Percentiles rank a stretch among this genome's conserved stretches.
phyloP scores from a whole-genome alignment of 1,284 basidiomycete species.

The Chondrostereum purpureum region DNA sequence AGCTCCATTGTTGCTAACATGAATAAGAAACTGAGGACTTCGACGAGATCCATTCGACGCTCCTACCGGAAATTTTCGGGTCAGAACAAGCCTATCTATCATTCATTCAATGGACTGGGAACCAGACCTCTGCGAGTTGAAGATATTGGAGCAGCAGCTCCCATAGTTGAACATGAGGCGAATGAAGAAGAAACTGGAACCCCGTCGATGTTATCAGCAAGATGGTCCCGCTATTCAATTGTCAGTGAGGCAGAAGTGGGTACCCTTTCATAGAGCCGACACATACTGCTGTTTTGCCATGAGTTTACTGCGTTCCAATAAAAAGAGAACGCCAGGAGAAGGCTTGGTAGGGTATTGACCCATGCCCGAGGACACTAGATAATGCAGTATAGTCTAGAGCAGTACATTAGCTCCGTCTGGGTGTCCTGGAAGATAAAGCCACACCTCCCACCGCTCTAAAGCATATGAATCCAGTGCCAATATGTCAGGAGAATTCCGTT shows the following conservation, averaged over 20 bases:
- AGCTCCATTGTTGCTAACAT: constrained; percentile 94
- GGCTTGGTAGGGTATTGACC: constrained; percentile 63
- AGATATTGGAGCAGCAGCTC: constrained; percentile 89
- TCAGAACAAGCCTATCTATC: too few species aligned
- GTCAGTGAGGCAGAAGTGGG: background rate
- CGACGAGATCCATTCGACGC: constrained; percentile 86
- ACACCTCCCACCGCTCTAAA: constrained; percentile 90
- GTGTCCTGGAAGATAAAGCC: constrained; percentile 16
- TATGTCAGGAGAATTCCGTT: constrained; percentile 44
- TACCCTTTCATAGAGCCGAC: background rate
- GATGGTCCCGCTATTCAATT: constrained; percentile 16
- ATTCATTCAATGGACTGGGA: too few species aligned
- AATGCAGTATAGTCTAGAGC: constrained; percentile 88
- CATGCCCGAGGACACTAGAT: constrained; percentile 94
- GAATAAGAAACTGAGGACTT: constrained; percentile 91
- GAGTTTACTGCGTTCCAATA: constrained; percentile 81
- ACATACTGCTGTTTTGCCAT: constrained; percentile 67
- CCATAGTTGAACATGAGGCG: constrained; percentile 98
- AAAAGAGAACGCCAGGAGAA: constrained; percentile 75
- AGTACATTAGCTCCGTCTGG: background rate
- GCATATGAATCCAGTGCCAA: constrained; percentile 82
- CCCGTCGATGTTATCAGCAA: constrained; percentile 90
- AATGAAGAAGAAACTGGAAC: constrained; percentile 95
- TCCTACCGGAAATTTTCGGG: constrained; percentile 51
- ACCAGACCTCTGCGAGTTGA: constrained; percentile 76